phyloP scores from a whole-genome alignment of 495 filamentous ascomycete species.

The Rusavskia elegans region DNA sequence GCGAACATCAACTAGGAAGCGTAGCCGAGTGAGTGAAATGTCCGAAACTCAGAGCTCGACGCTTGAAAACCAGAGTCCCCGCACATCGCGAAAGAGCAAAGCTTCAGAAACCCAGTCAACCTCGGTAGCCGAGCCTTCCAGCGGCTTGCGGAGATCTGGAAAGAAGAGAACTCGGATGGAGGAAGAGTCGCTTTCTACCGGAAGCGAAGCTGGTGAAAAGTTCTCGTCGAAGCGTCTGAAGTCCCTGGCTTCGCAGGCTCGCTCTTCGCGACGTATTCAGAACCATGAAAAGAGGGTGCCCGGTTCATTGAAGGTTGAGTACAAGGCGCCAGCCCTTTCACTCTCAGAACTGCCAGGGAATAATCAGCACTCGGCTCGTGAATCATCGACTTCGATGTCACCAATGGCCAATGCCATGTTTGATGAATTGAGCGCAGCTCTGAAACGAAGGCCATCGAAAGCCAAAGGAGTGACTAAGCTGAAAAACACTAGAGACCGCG shows the following conservation, averaged over 20 bases:
- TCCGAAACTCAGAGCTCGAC: neutral
- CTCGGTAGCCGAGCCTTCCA: neutral
- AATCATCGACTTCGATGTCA: neutral
- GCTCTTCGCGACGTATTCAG: neutral
- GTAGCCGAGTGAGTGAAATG: neutral
- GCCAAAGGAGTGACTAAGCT: neutral
- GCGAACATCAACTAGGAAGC: conserved; percentile 1
- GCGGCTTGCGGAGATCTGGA: neutral
- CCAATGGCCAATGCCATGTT: neutral
- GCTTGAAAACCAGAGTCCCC: neutral
- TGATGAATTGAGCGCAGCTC: neutral
- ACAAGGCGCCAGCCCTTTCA: too few relatives aligned
- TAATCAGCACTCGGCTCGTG: neutral
- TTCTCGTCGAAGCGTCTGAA: neutral
- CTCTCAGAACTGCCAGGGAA: neutral
- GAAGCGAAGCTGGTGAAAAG: neutral
- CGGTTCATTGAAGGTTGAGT: neutral
- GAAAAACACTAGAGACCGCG: neutral
- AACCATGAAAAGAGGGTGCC: neutral
- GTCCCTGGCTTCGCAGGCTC: neutral
- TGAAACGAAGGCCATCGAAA: neutral
- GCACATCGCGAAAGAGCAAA: neutral
- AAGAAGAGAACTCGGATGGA: neutral
- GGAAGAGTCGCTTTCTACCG: neutral
- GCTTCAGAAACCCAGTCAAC: neutral